Evolutionary conservation across 2,329 filamentous ascomycete genomes (phyloP).

Genomic region (Rutstroemia sp.): DNA sequence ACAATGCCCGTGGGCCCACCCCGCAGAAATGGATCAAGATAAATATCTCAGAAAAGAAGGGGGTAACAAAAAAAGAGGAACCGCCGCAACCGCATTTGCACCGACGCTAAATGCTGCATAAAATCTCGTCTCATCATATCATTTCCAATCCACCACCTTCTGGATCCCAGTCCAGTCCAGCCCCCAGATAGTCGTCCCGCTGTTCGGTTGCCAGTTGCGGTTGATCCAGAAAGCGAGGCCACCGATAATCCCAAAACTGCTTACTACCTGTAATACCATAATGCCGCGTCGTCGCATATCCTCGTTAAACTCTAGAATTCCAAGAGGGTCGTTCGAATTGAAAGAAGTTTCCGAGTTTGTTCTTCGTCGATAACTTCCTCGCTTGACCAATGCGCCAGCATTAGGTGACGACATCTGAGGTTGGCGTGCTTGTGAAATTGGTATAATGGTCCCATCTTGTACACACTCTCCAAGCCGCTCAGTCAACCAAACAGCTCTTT

Average conservation of each 20-base stretch:
- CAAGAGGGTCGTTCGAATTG: conserved; percentile 63
- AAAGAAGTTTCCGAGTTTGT: conserved; percentile 9
- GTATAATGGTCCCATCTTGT: conserved; percentile 54
- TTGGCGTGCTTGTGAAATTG: conserved; percentile 33
- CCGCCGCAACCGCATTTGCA: too few species aligned
- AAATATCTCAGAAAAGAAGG: not conserved
- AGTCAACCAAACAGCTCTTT: conserved; percentile 63
- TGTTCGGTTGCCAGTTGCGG: conserved; percentile 4
- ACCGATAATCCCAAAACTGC: conserved; percentile 66
- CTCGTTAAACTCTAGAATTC: conserved; percentile 62
- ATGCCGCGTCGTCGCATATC: conserved; percentile 58
- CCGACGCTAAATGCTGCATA: not conserved
- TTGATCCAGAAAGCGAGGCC: conserved; percentile 59
- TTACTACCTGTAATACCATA: conserved; percentile 64
- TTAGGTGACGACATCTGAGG: conserved; percentile 6
- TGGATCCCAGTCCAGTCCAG: conserved; percentile 18
- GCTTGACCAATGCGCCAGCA: conserved; percentile 18
- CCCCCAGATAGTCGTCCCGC: conserved; percentile 11
- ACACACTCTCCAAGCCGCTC: conserved; percentile 60
- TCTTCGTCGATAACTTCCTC: conserved; percentile 13
- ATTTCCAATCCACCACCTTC: conserved; percentile 13
- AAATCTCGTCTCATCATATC: conserved; percentile 1
- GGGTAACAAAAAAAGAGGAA: too few species aligned
- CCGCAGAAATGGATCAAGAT: not conserved
- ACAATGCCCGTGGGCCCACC: not conserved